Evolutionary conservation across 208 protist genomes (phyloP).

Genomic region (Leishmania mexicana): DNA sequence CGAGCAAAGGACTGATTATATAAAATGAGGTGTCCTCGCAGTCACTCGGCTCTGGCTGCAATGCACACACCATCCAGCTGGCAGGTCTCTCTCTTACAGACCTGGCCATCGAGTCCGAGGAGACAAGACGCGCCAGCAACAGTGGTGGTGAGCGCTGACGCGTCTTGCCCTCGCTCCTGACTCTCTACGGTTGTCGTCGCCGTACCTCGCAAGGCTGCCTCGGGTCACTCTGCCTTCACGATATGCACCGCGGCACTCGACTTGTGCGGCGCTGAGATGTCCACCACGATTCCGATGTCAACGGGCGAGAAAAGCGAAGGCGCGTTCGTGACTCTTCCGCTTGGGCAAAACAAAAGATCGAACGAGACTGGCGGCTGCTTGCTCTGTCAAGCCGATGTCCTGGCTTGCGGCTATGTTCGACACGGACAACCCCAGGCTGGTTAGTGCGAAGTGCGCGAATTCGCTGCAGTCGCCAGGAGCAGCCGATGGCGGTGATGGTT

Average conservation of each 20-base stretch:
- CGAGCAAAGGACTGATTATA: constrained; percentile 5
- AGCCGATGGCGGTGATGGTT: constrained; percentile 10
- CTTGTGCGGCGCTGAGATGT: constrained; percentile 9
- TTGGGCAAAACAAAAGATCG: constrained; percentile 3
- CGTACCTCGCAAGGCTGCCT: background rate
- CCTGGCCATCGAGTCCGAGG: background rate
- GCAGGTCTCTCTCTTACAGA: constrained; percentile 3
- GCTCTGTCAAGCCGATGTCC: constrained; percentile 11
- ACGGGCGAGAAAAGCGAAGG: constrained; percentile 17
- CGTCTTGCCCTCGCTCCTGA: background rate
- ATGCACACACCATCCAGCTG: constrained; percentile 24
- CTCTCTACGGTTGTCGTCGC: background rate
- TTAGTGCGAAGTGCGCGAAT: constrained; percentile 21
- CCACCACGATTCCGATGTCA: constrained; percentile 6
- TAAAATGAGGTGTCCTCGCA: constrained; percentile 22
- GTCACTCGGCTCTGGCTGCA: constrained; percentile 3
- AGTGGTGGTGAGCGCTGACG: background rate
- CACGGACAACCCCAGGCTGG: constrained; percentile 20
- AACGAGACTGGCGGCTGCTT: constrained; percentile 8
- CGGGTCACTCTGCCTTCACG: background rate
- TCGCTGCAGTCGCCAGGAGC: constrained; percentile 13
- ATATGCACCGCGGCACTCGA: background rate
- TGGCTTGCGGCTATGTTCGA: constrained; percentile 13
- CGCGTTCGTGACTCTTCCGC: constrained; percentile 7
- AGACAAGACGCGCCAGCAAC: constrained; percentile 2